A percentile compares a stretch with the other conserved stretches of the same genome.
These are phyloP conservation scores for Mycena maculata DNA, from an alignment of 768 basidiomycete genomes.

Conservation along the genomic window DNA sequence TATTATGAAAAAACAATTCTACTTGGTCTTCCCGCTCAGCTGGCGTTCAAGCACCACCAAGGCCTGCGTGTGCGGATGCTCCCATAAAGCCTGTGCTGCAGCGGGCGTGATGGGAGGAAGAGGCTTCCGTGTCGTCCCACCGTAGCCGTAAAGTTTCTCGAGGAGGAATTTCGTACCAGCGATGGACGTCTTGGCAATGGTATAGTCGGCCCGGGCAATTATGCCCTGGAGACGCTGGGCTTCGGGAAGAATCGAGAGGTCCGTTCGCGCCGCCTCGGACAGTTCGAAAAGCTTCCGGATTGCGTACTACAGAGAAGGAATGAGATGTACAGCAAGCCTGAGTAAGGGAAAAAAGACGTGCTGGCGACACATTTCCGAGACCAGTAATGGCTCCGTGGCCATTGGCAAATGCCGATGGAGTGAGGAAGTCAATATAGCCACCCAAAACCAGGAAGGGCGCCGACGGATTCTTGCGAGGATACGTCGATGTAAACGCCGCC, in stretches of 20 bases:
- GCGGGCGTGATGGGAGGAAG: constrained; percentile 71
- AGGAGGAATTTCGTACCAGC: constrained; percentile 87
- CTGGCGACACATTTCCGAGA: constrained; percentile 86
- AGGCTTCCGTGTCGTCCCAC: constrained; percentile 82
- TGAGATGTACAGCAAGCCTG: constrained; percentile 12
- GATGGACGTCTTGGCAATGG: constrained; percentile 81
- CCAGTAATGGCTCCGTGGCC: constrained; percentile 93
- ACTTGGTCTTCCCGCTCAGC: constrained; percentile 55
- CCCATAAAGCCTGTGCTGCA: constrained; percentile 73
- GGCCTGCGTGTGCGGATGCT: constrained; percentile 77
- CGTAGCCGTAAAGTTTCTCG: constrained; percentile 82
- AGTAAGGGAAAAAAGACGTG: constrained; percentile 43
- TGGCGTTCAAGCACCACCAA: constrained; percentile 73
- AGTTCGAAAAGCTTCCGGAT: constrained; percentile 71
- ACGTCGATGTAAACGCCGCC: constrained; percentile 60
- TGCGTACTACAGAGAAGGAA: constrained; percentile 56
- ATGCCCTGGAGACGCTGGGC: constrained; percentile 84
- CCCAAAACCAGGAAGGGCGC: constrained; percentile 88
- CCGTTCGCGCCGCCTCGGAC: constrained; percentile 64
- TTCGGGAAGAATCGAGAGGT: constrained; percentile 69
- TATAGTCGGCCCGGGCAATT: constrained; percentile 82
- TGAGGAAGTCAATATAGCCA: constrained; percentile 86
- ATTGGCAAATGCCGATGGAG: constrained; percentile 76
- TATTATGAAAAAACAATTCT: constrained; percentile 12
- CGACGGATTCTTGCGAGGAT: constrained; percentile 75